phyloP scores from a whole-genome alignment of 2,329 filamentous ascomycete genomes.

The Hypomyces perniciosus region DNA sequence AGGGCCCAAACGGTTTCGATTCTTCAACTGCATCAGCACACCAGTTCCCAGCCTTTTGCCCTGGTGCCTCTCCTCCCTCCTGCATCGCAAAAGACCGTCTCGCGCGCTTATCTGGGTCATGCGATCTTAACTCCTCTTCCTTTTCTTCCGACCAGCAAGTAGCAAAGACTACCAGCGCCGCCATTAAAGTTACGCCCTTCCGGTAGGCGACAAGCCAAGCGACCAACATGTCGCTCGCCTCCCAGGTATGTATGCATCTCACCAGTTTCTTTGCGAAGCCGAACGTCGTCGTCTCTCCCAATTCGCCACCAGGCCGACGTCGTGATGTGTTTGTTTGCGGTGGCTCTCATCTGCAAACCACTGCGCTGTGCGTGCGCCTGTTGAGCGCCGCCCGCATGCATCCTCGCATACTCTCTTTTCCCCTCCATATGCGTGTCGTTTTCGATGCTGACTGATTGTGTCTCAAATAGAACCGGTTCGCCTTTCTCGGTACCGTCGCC shows the following conservation, averaged over 20 bases:
- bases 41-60: constrained; percentile 5
- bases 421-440: background rate
- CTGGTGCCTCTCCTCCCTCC: constrained; percentile 5
- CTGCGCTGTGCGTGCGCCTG: background rate
- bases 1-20: constrained; percentile 5
- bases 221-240: constrained; percentile 57
- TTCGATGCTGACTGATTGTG: constrained; percentile 5
- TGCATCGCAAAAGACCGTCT: constrained; percentile 10
- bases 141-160: constrained; percentile 22
- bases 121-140: constrained; percentile 30
- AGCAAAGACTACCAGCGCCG: constrained; percentile 27
- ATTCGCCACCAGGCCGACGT: constrained; percentile 4
- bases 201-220: constrained; percentile 47
- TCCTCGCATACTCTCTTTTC: background rate
- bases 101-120: constrained; percentile 28
- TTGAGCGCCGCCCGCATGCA: background rate
- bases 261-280: background rate
- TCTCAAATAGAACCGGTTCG: constrained; percentile 76
- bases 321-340: background rate
- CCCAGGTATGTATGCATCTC: constrained; percentile 41
- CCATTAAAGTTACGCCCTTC: constrained; percentile 30
- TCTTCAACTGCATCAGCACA: constrained; percentile 15
- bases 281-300: background rate
- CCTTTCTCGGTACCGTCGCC: constrained; percentile 80
- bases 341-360: background rate